Evolutionary conservation across 2,329 filamentous ascomycete species (phyloP), one percentile per base, ranked within the genome.

Genomic region (Nemania serpens): DNA sequence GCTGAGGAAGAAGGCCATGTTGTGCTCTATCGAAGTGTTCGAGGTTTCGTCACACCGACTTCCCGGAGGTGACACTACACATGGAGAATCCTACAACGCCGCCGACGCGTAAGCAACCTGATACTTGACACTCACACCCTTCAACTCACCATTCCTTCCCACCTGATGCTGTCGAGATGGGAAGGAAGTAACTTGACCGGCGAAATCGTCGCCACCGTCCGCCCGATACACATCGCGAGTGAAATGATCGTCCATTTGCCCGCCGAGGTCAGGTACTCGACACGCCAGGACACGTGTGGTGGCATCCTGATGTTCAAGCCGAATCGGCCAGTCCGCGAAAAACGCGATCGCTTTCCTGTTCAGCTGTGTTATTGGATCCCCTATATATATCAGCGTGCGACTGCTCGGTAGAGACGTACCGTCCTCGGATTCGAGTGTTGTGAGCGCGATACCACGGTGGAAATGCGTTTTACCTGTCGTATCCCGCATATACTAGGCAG

Each of bases 401-500:
- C 47, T 64, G 25, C 25, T 29, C 25, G 7, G 25, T 29, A 29
- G 25, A 29, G 64, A 64, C 7, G 63, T 54, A 22, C 56, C 59
- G 62, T 76, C 74, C 42, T 76, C 70, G 56, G 70, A 77, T 3
- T 68, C 66, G 18, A 77, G 62, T 29, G 66, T 54, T 59, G 76
- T 74, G 33, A 77, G 71, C 10, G 75, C 75, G 7, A 76, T 61
- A 49, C 73, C 51, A 10, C 58, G 52, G 15, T 47, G 46, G 52
- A 60, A 60, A 58, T 76, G 74, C 0, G 70, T 72, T 11, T 74
- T 73, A n/a, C 66, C 67, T 2, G 61, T 58, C 15, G 75, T 74
- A 52, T 76, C 75, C 15, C 72, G 73, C 15, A 74, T 76, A 62
- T 76, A 75, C 57, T 67, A 77, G 68, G 36, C 69, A 75, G 68